Evolutionary conservation across 2,329 filamentous ascomycete species (phyloP), one percentile per base, ranked within the genome.

Genomic region (Sporothrix pallida): DNA sequence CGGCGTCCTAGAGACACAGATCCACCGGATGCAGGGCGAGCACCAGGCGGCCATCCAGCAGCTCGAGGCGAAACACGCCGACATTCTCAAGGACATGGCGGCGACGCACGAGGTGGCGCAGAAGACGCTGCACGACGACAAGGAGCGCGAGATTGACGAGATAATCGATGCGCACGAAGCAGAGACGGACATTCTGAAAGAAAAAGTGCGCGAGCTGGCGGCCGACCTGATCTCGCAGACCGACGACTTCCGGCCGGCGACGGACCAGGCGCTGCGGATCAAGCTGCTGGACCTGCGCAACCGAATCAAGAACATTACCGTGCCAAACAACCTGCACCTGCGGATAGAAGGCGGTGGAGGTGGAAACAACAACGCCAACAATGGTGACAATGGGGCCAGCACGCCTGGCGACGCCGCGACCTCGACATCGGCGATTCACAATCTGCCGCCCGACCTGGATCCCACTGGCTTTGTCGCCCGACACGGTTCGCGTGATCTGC

Each of bases 241-340:
- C 7, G 77, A 79, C 65, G 78, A 78, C 68, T 79, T 78, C 75
- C 74, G 77, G 12, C 78, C 78, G 0, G 76, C 77, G 10, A 77
- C 77, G 0, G 78, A 79, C 71, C 74, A 78, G 69, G 63, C 72
- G 0, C 74, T 79, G 42, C 75, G 76, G 60, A 56, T 72, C 37
- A 75, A 74, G 60, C 75, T 77, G 44, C 48, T 73, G 12, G 72
- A 76, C 13, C 70, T 79, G 72, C 76, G 77, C 67, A 74, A 76
- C 31, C 70, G 68, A 9, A 73, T 79, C 44, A 73, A 76, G 26
- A 76, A 72, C 52, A 73, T 78, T 12, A 76, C 76, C 9, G 54
- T 75, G 17, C 75, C 76, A 3, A 74, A 67, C 63, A 78, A 78
- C 42, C 69, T 77, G 26, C 62, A 73, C 12, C 62, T 74, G 20